Conservation (phyloP, 2,329 filamentous ascomycete genomes). For the Juglanconis sp. region DNA sequence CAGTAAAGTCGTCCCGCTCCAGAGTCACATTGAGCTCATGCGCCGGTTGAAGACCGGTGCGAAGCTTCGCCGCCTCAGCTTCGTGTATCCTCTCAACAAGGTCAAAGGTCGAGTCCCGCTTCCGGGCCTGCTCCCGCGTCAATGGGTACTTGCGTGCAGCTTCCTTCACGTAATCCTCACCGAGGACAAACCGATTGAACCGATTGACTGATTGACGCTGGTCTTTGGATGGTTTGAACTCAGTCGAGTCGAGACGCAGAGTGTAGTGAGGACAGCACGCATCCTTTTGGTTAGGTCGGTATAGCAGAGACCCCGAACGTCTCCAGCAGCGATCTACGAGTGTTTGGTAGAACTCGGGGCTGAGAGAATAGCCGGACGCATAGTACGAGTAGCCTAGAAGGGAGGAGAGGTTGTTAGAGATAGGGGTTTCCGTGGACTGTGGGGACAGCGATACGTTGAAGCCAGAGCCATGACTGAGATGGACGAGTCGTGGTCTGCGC, state of each 20-base stretch:
- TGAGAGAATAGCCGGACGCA: constrained; percentile 58
- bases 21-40: constrained; percentile 68
- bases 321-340: constrained; percentile 77
- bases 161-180: constrained; percentile 64
- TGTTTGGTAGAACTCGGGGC: constrained; percentile 64
- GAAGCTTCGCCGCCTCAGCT: constrained; percentile 54
- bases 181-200: constrained; percentile 67
- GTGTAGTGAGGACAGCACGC: constrained; percentile 94
- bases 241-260: constrained; percentile 65
- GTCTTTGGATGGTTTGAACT: constrained; percentile 65
- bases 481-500: neutral
- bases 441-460: neutral
- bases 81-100: constrained; percentile 67
- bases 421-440: too few species aligned
- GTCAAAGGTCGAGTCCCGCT: constrained; percentile 65
- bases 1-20: constrained; percentile 66
- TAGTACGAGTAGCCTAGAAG: constrained; percentile 70
- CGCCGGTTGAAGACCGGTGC: constrained; percentile 59
- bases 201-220: constrained; percentile 74
- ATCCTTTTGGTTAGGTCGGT: constrained; percentile 72
- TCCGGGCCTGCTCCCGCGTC: constrained; percentile 62
- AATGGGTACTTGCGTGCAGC: constrained; percentile 62
- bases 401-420: constrained; percentile 6
- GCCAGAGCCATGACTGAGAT: neutral
- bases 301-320: constrained; percentile 67